A percentile compares a stretch with the other conserved stretches of the same genome.
Evolutionary conservation across 2,329 filamentous ascomycete species (phyloP).

Genomic region (Talaromyces albobiverticillius): DNA sequence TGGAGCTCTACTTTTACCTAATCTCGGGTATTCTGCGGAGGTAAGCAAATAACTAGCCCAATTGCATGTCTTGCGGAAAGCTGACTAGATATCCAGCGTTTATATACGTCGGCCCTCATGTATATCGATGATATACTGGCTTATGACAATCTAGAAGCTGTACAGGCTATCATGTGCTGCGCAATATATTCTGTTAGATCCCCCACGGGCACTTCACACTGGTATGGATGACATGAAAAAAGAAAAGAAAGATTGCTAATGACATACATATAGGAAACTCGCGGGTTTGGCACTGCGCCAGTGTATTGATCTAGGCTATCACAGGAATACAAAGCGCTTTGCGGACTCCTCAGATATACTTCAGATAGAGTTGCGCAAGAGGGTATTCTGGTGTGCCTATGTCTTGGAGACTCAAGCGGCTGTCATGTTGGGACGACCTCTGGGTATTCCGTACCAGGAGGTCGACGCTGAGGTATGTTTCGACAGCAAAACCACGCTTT

Average conservation of each 20-base stretch:
- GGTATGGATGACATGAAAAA: constrained; percentile 18
- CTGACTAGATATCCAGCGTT: constrained; percentile 7
- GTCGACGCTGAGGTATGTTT: constrained; percentile 27
- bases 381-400: constrained; percentile 28
- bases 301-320: constrained; percentile 33
- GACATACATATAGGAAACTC: constrained; percentile 22
- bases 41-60: constrained; percentile 11
- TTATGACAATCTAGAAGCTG: constrained; percentile 28
- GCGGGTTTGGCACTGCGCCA: constrained; percentile 31
- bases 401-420: constrained; percentile 23
- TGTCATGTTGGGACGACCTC: constrained; percentile 25
- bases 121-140: constrained; percentile 18
- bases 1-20: constrained; percentile 20
- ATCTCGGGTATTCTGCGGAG: constrained; percentile 16
- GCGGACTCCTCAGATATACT: constrained; percentile 11
- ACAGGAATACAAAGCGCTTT: constrained; percentile 21
- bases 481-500: background rate
- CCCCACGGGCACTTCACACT: constrained; percentile 24
- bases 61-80: background rate
- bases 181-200: constrained; percentile 27
- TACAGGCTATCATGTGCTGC: constrained; percentile 32
- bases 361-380: constrained; percentile 23
- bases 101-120: constrained; percentile 18
- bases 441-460: constrained; percentile 24
- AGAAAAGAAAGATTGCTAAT: background rate